A percentile compares a stretch with the other conserved stretches of the same genome.
Evolutionary conservation across 208 protist species (phyloP).

Genomic region (Trypanosoma grayi): DNA sequence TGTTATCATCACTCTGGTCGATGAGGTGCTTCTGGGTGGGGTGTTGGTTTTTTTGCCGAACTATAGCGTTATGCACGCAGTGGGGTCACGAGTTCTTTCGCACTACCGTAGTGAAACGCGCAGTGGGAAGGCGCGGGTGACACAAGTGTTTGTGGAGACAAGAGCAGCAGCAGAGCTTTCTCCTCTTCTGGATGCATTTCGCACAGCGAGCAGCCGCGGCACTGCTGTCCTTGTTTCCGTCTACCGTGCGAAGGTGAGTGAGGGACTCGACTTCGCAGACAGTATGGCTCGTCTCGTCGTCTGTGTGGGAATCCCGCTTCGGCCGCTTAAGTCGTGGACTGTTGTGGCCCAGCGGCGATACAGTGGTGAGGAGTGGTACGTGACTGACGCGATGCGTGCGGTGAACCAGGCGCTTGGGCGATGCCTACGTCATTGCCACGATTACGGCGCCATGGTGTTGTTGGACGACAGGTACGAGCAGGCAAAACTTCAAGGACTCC

Average conservation of each 20-base stretch:
- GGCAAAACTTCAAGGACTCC: conserved; percentile 21
- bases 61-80: conserved; percentile 40
- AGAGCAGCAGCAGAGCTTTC: conserved; percentile 15
- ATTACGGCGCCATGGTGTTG: conserved; percentile 95
- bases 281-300: conserved; percentile 92
- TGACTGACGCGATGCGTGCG: conserved; percentile 78
- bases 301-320: conserved; percentile 90
- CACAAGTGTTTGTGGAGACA: conserved; percentile 21
- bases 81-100: conserved; percentile 16
- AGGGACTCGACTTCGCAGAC: conserved; percentile 96
- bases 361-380: conserved; percentile 91
- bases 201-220: not conserved
- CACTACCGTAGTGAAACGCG: not conserved
- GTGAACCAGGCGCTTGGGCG: conserved; percentile 97
- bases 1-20: conserved; percentile 41
- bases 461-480: conserved; percentile 86
- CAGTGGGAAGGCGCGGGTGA: not conserved
- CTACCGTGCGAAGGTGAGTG: conserved; percentile 93
- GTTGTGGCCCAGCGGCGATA: conserved; percentile 55
- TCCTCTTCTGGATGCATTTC: conserved; percentile 18
- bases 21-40: conserved; percentile 62
- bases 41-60: conserved; percentile 94
- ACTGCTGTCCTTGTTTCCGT: conserved; percentile 88
- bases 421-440: conserved; percentile 91
- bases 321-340: conserved; percentile 52